Conservation (phyloP, 2,329 filamentous ascomycete genomes). For the Whalleya microplaca region DNA sequence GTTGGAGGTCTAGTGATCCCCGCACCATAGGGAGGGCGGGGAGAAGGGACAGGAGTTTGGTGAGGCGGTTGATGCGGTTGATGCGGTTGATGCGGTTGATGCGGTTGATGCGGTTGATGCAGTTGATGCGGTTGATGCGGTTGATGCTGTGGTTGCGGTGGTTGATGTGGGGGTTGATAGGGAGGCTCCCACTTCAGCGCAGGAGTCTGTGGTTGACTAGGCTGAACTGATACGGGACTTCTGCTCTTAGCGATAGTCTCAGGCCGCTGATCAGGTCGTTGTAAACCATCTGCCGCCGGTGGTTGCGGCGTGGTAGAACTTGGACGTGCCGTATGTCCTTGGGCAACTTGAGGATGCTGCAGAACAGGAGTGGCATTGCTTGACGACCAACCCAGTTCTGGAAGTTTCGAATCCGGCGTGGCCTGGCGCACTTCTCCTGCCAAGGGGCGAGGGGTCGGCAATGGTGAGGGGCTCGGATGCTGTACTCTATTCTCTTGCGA, state of each 20-base stretch:
- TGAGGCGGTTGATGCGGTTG: slow-evolving; percentile 38
- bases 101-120: slow-evolving; percentile 17
- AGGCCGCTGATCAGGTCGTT: slow-evolving; percentile 42
- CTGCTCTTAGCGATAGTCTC: slow-evolving; percentile 37
- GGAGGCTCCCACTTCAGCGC: slow-evolving; percentile 47
- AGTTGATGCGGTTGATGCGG: slow-evolving; percentile 16
- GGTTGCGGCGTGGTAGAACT: slow-evolving; percentile 32
- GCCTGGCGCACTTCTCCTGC: slow-evolving; percentile 30
- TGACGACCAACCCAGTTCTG: slow-evolving; percentile 25
- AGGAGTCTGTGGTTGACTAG: slow-evolving; percentile 35
- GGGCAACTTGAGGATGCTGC: slow-evolving; percentile 44
- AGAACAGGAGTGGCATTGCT: slow-evolving; percentile 39
- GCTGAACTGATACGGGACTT: slow-evolving; percentile 35
- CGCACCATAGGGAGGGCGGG: slow-evolving; percentile 34
- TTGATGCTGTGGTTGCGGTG: slow-evolving; percentile 15
- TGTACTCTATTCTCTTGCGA: slow-evolving; percentile 29
- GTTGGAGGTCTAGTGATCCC: slow-evolving; percentile 33
- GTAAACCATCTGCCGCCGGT: slow-evolving; percentile 36
- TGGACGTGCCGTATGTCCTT: slow-evolving; percentile 35
- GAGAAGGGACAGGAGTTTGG: slow-evolving; percentile 36
- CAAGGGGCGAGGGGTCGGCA: slow-evolving; percentile 22
- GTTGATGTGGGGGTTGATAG: slow-evolving; percentile 40
- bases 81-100: slow-evolving; percentile 17
- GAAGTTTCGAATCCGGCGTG: slow-evolving; percentile 30
- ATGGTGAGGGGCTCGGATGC: slow-evolving; percentile 31